Percentiles rank a stretch among this genome's conserved stretches.
These are phyloP conservation scores for Hypsizygus ulmarius DNA, from an alignment of 1,284 basidiomycete genomes.

Conservation along the genomic window DNA sequence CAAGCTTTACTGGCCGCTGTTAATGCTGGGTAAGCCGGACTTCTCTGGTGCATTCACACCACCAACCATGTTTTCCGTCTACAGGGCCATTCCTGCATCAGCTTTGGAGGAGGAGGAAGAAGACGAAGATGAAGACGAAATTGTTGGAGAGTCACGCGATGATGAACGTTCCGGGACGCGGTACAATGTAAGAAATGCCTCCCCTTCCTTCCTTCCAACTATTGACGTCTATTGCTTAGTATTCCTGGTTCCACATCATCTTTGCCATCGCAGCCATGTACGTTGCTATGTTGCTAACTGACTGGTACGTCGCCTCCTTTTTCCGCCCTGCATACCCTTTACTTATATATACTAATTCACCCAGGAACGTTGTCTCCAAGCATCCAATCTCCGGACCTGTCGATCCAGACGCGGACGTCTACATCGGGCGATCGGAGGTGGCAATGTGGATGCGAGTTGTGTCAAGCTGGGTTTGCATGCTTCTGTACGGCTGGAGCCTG, in stretches of 20 bases:
- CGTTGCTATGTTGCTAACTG: constrained; percentile 96
- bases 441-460: constrained; percentile 99
- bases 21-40: constrained; percentile 73
- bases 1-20: constrained; percentile 95
- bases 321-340: neutral
- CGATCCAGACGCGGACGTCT: constrained; percentile 73
- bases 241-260: constrained; percentile 98
- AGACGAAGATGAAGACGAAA: constrained; percentile 76
- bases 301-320: constrained; percentile 71
- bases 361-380: constrained; percentile 73
- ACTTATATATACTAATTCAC: neutral
- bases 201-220: constrained; percentile 1
- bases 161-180: constrained; percentile 96
- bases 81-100: constrained; percentile 88
- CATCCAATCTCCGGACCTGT: constrained; percentile 41
- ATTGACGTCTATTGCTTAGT: constrained; percentile 45
- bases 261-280: constrained; percentile 98
- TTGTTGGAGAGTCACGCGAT: constrained; percentile 75
- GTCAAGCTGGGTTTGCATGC: constrained; percentile 92
- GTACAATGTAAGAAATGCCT: constrained; percentile 76
- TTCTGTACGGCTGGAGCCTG: constrained; percentile 88
- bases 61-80: constrained; percentile 2
- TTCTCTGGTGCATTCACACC: constrained; percentile 8
- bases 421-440: constrained; percentile 92
- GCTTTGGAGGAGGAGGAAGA: constrained; percentile 85